phyloP scores from a whole-genome alignment of 139 green algal species.

The Coelastrella sp. region DNA sequence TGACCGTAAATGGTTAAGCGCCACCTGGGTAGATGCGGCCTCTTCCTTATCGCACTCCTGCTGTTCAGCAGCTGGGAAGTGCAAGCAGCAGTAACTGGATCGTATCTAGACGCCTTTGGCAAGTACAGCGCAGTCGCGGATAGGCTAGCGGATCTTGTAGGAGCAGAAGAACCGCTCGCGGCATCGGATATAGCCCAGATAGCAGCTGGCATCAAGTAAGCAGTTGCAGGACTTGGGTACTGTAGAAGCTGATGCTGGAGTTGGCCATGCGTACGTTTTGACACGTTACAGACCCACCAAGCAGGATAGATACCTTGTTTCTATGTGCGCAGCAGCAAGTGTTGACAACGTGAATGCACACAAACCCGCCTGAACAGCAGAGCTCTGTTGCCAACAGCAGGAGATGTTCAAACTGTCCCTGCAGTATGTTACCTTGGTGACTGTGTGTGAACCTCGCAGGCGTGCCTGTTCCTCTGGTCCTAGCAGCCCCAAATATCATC shows the following conservation, averaged over 20 bases:
- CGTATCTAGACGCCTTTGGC: conserved; percentile 20
- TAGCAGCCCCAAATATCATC: not conserved
- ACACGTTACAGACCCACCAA: too few species aligned
- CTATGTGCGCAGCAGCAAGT: too few species aligned
- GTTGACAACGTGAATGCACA: too few species aligned
- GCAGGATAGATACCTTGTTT: too few species aligned
- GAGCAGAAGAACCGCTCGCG: conserved; percentile 13
- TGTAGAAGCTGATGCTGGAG: too few species aligned
- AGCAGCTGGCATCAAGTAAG: conserved; percentile 12
- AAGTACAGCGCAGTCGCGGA: conserved; percentile 13
- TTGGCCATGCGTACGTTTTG: too few species aligned
- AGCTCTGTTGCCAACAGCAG: too few species aligned
- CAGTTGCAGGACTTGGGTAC: too few species aligned
- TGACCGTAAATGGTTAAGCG: conserved; percentile 13
- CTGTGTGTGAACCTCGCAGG: too few species aligned
- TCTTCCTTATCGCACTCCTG: conserved; percentile 5
- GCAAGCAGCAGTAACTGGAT: not conserved
- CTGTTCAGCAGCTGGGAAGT: conserved; percentile 1
- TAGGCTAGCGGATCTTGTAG: conserved; percentile 2
- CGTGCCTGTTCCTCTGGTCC: not conserved
- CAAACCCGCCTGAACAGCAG: too few species aligned
- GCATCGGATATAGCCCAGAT: conserved; percentile 6
- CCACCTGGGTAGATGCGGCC: not conserved
- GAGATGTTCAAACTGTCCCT: too few species aligned
- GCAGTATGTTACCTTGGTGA: too few species aligned